Conservation (phyloP, 2,329 filamentous ascomycete species). For the Rhinocladiella similis region DNA sequence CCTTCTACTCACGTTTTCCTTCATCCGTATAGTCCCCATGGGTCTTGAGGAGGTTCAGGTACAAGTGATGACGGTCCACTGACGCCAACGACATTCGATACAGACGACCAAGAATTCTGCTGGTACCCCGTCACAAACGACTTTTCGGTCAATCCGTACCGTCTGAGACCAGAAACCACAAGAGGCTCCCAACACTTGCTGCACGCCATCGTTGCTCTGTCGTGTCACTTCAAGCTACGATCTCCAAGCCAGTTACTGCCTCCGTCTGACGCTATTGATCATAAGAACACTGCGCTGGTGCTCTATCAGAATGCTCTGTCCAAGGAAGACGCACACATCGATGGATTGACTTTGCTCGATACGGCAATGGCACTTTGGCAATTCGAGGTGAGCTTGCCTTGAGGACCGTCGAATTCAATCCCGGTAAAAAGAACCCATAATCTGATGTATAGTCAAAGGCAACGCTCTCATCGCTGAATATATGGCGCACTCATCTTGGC, state of each 20-base stretch:
- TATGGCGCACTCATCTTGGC: background rate
- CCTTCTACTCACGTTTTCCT: too few species aligned
- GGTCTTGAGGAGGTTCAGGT: background rate
- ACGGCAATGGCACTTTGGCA: conserved; percentile 1
- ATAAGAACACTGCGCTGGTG: conserved; percentile 8
- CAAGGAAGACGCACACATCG: background rate
- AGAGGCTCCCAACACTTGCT: conserved; percentile 13
- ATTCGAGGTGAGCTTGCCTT: background rate
- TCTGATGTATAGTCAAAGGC: background rate
- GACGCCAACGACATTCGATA: background rate
- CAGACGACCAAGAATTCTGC: conserved; percentile 18
- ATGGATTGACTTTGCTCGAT: conserved; percentile 1
- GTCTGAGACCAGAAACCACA: conserved; percentile 12
- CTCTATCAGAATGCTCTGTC: conserved; percentile 8
- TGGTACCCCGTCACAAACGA: conserved; percentile 15
- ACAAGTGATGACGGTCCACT: background rate
- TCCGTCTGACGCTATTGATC: conserved; percentile 3
- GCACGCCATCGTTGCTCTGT: conserved; percentile 14
- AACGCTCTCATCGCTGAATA: background rate
- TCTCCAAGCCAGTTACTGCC: conserved; percentile 1
- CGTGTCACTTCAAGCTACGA: conserved; percentile 12
- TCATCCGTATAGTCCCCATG: background rate
- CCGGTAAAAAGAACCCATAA: background rate
- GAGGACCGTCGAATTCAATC: background rate
- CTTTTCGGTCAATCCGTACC: conserved; percentile 12